A percentile compares a stretch with the other conserved stretches of the same genome.
Evolutionary conservation across 148 eudicot species (phyloP).

Genomic region (Chenopodium album): DNA sequence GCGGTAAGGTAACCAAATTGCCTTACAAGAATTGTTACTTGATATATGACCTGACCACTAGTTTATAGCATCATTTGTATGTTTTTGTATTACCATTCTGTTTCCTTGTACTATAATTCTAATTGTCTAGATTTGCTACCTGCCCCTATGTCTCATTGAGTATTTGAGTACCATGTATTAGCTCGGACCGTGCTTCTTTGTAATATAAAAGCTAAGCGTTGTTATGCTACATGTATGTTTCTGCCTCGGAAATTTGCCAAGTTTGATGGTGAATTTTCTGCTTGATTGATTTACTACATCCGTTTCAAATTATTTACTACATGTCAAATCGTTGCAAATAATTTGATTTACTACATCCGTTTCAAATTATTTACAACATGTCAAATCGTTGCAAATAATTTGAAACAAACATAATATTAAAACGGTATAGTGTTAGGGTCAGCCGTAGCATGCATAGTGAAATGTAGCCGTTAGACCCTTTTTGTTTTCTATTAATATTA

Average conservation of each 20-base stretch:
- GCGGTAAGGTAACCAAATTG: conserved; percentile 25
- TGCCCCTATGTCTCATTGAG: neutral
- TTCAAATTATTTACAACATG: too few species aligned
- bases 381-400: too few species aligned
- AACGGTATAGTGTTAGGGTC: too few species aligned
- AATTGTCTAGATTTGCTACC: neutral
- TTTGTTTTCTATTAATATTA: too few species aligned
- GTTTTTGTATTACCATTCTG: neutral
- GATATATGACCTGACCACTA: conserved; percentile 6
- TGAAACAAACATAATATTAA: too few species aligned
- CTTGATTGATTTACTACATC: neutral
- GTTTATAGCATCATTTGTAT: neutral
- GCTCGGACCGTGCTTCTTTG: conserved; percentile 2
- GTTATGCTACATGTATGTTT: conserved; percentile 6
- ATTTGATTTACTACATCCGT: too few species aligned
- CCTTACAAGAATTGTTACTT: neutral
- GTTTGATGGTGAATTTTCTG: neutral
- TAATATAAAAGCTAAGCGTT: conserved; percentile 10
- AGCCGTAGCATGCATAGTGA: too few species aligned
- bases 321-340: too few species aligned
- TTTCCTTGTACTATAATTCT: conserved; percentile 9
- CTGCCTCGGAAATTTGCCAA: neutral
- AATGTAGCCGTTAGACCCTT: too few species aligned
- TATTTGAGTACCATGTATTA: neutral
- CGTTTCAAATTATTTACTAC: neutral